phyloP scores from a whole-genome alignment of 2,329 filamentous ascomycete genomes.

The Lasiodiplodia citricola region DNA sequence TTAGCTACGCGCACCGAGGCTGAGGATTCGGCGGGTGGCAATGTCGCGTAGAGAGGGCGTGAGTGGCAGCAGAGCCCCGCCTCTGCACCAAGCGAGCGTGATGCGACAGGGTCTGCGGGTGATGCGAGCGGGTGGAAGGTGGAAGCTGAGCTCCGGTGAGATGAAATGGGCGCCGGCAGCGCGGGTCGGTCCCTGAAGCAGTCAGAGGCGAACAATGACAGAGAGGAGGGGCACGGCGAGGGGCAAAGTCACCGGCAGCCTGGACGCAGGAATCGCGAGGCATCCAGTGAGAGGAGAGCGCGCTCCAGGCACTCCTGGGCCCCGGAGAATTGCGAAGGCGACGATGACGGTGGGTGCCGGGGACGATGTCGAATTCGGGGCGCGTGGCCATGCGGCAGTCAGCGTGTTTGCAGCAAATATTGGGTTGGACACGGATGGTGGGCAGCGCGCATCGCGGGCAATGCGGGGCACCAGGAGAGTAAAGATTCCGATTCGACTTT shows the following conservation, averaged over 20 bases:
- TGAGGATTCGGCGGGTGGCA: conserved; percentile 8
- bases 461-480: conserved; percentile 22
- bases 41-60: conserved; percentile 1
- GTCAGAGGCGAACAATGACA: not conserved
- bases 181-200: conserved; percentile 16
- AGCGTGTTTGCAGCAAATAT: conserved; percentile 2
- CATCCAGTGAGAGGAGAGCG: conserved; percentile 2
- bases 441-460: not conserved
- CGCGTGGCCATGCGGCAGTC: not conserved
- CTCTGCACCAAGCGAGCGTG: conserved; percentile 12
- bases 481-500: conserved; percentile 23
- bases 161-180: conserved; percentile 7
- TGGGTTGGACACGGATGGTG: not conserved
- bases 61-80: not conserved
- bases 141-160: conserved; percentile 15
- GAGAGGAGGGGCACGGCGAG: not conserved
- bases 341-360: conserved; percentile 11
- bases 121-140: conserved; percentile 22
- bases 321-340: not conserved
- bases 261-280: conserved; percentile 12
- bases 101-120: conserved; percentile 20
- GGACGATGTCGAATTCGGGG: not conserved
- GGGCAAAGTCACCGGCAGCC: not conserved
- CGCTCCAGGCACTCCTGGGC: conserved; percentile 2
- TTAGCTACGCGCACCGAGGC: not conserved